Evolutionary conservation across 768 basidiomycete species (phyloP).

Genomic region (Leccinellum albellum): DNA sequence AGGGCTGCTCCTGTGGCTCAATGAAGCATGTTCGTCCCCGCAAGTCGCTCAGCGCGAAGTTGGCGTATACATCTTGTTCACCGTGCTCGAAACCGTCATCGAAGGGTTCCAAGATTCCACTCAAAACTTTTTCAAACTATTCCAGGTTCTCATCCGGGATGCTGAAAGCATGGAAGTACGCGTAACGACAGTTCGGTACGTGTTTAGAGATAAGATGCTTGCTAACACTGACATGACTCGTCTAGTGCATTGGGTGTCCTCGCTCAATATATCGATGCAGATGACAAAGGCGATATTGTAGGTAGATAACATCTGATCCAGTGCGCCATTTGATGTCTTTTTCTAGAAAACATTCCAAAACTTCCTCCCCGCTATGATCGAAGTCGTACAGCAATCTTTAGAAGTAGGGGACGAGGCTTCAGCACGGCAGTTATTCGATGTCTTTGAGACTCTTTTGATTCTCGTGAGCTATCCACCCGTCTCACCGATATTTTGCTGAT

Average conservation of each 20-base stretch:
- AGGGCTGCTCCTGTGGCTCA: conserved; percentile 82
- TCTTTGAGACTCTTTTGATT: conserved; percentile 92
- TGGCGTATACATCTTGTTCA: conserved; percentile 83
- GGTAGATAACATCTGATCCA: conserved; percentile 27
- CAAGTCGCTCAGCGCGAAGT: conserved; percentile 82
- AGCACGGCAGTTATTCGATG: conserved; percentile 89
- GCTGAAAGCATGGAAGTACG: conserved; percentile 87
- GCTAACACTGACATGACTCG: conserved; percentile 3
- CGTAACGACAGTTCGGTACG: conserved; percentile 80
- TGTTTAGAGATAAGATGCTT: neutral
- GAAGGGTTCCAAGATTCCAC: conserved; percentile 83
- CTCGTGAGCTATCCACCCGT: conserved; percentile 48
- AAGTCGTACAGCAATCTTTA: conserved; percentile 81
- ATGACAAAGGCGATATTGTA: conserved; percentile 85
- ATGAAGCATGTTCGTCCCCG: conserved; percentile 67
- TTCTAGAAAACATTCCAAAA: conserved; percentile 79
- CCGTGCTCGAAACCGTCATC: conserved; percentile 87
- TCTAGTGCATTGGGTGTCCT: conserved; percentile 82
- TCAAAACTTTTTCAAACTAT: conserved; percentile 73
- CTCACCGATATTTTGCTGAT: conserved; percentile 3
- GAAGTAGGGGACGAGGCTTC: conserved; percentile 74
- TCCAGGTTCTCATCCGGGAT: conserved; percentile 68
- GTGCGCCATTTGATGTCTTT: neutral
- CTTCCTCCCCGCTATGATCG: conserved; percentile 83
- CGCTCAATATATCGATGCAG: conserved; percentile 85